phyloP scores from a whole-genome alignment of 345 rosid genomes.

The Eucalyptus caleyi region DNA sequence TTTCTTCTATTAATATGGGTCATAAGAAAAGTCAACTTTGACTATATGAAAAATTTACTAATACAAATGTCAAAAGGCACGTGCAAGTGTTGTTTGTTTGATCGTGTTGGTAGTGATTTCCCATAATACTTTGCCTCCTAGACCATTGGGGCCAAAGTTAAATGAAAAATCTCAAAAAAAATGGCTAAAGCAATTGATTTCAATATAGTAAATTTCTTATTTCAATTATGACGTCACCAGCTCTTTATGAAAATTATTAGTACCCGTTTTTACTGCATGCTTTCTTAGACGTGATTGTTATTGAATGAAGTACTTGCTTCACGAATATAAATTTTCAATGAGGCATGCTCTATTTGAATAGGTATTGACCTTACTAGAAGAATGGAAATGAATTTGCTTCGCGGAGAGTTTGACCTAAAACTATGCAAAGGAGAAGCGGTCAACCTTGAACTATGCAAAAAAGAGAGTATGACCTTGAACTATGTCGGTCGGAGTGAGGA shows the following conservation, averaged over 20 bases:
- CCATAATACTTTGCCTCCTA: neutral
- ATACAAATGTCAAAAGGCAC: neutral
- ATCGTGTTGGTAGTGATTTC: neutral
- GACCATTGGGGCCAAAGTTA: neutral
- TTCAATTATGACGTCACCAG: accelerated
- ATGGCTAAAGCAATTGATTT: neutral
- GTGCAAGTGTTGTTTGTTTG: neutral
- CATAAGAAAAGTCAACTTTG: neutral
- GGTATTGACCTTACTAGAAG: neutral
- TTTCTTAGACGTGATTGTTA: neutral
- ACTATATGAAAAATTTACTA: neutral
- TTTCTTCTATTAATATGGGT: neutral
- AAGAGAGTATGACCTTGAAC: neutral
- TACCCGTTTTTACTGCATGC: neutral
- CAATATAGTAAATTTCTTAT: neutral
- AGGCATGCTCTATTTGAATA: neutral
- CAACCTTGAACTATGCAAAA: neutral
- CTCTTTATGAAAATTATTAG: neutral
- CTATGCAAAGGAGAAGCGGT: neutral
- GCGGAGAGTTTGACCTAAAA: neutral
- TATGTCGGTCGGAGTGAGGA: neutral
- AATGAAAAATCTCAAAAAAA: too few species aligned
- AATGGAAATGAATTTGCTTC: neutral
- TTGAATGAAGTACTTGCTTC: neutral
- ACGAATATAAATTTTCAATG: too few species aligned